Evolutionary conservation across 1,284 basidiomycete species (phyloP).

Genomic region (Paramarasmius palmivorus): DNA sequence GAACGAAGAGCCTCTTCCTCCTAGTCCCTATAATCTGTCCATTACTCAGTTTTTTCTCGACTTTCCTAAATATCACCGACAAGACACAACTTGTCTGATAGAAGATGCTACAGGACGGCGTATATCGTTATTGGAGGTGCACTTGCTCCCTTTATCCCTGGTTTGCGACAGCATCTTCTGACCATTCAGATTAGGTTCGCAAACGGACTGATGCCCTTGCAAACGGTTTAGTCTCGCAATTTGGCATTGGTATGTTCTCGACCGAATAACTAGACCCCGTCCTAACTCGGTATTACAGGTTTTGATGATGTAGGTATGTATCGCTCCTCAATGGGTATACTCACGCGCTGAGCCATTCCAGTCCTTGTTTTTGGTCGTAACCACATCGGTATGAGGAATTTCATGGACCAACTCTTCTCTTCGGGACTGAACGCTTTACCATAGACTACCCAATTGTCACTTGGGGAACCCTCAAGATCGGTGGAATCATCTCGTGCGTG

Average conservation of each 20-base stretch:
- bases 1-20: constrained; percentile 34
- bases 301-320: constrained; percentile 58
- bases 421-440: not conserved
- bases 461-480: constrained; percentile 69
- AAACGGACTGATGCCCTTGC: constrained; percentile 58
- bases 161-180: no score
- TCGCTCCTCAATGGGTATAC: not conserved
- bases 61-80: constrained; percentile 40
- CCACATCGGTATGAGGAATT: constrained; percentile 51
- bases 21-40: constrained; percentile 68
- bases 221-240: constrained; percentile 50
- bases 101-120: constrained; percentile 57
- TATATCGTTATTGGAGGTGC: constrained; percentile 47
- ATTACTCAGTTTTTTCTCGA: constrained; percentile 71
- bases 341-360: constrained; percentile 21
- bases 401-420: not conserved
- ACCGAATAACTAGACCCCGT: not conserved
- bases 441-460: constrained; percentile 70
- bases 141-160: constrained; percentile 12
- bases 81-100: constrained; percentile 56
- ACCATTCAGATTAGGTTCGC: constrained; percentile 40
- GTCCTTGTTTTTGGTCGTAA: constrained; percentile 73
- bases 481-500: constrained; percentile 61
- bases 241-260: constrained; percentile 37
- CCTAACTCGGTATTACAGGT: constrained; percentile 25